A percentile compares a stretch with the other conserved stretches of the same genome.
These are phyloP conservation scores for Tylopilus sp. DNA, from an alignment of 768 basidiomycete species.

Conservation along the genomic window DNA sequence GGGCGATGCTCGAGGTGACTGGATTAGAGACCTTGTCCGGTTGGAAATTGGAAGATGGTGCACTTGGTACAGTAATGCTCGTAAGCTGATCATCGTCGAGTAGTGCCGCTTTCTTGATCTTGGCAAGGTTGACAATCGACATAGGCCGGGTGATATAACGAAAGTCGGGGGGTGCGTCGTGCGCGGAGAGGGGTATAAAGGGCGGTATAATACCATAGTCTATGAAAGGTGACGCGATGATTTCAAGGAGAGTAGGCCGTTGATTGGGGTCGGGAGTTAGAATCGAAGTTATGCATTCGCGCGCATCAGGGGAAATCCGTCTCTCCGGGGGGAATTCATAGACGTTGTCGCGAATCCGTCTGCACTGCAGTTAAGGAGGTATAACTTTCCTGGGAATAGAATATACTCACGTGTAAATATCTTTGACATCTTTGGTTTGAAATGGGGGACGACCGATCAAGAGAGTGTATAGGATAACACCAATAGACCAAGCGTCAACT, in stretches of 20 bases:
- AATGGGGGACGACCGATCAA: conserved; percentile 95
- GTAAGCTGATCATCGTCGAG: conserved; percentile 61
- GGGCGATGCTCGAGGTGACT: conserved; percentile 60
- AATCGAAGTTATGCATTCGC: conserved; percentile 77
- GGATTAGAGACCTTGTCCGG: conserved; percentile 33
- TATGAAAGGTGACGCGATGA: conserved; percentile 85
- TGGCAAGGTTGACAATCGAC: conserved; percentile 66
- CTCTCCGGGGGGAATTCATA: conserved; percentile 89
- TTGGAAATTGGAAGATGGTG: conserved; percentile 17
- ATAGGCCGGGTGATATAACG: conserved; percentile 56
- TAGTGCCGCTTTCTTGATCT: conserved; percentile 56
- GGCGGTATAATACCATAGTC: conserved; percentile 74
- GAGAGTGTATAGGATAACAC: conserved; percentile 95
- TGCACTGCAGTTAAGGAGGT: conserved; percentile 28
- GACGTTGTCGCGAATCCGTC: conserved; percentile 89
- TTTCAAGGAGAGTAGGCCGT: conserved; percentile 81
- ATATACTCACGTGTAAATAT: conserved; percentile 78
- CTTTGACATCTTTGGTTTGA: conserved; percentile 97
- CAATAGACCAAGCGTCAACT: conserved; percentile 97
- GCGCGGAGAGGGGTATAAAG: conserved; percentile 76
- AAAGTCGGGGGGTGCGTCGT: conserved; percentile 75
- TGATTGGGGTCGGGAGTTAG: conserved; percentile 79
- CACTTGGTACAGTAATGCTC: conserved; percentile 42
- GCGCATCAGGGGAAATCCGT: conserved; percentile 63
- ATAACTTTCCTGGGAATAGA: neutral